Base-by-base conservation (phyloP, 1,284 basidiomycete species). In the Leucoagaricus sp. region DNA sequence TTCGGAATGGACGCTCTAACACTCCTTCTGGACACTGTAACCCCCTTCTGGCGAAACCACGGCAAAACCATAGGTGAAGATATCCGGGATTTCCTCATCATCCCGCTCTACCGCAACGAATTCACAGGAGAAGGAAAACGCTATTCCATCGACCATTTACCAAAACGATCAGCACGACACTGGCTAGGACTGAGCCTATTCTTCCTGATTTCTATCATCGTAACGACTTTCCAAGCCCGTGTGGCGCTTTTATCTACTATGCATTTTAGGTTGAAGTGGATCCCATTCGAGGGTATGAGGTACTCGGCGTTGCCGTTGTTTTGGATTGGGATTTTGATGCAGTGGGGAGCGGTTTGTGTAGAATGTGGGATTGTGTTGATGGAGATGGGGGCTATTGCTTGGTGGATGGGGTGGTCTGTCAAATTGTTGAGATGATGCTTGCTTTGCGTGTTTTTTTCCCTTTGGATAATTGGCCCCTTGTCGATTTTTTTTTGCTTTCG, bases 81-180 rank as follows among this genome's bases (percentile, higher is more conserved):
- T 63, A 76, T 89, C 38, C 84, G 85, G 53, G 87, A 89, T 62
- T 90, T 91, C 67, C 80, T 91, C 60, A 87, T 90, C 63, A 83
- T 91, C 59, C 89, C 89, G 8, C 79, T 87, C 64, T 91, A 91
- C 63, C 81, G 89, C 41, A 89, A 91, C 67, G 88, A 90, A 64
- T 91, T 90, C 66, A 90, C 88, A 0, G 88, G 88, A 38, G 86
- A 89, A 72, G 57, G 82, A 36, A 86, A 87, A 62, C 77, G 84
- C 63, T 90, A 89, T 64, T 76, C 74, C 4, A 82, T 91, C 64
- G 67, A 69, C 34, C 68, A 65, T 1, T 68, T 90, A 48, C 88
- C 88, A n/a, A 71, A 65, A 56, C 84, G 88, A 23, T 86, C 87
- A 1, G 62, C 81, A 53, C 79, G 76, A 2, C 89, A 91, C 61